A percentile compares a stretch with the other conserved stretches of the same genome.
Evolutionary conservation across 768 basidiomycete species (phyloP).

Genomic region (Termitomyces sp.): DNA sequence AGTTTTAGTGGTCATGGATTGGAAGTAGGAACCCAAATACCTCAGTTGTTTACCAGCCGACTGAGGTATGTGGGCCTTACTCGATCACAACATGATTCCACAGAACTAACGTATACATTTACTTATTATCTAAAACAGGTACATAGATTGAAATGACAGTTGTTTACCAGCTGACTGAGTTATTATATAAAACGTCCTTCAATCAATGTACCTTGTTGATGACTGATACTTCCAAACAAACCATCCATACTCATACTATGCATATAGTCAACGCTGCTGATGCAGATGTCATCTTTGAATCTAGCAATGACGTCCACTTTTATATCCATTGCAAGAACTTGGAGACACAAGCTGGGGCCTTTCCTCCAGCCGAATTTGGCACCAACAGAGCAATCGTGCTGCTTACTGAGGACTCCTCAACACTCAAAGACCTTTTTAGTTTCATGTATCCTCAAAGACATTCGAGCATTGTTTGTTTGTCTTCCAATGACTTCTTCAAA

Average conservation of each 20-base stretch:
- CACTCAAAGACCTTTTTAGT: background rate
- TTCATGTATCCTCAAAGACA: slow-evolving; percentile 4
- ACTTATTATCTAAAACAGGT: too few species aligned
- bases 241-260: too few species aligned
- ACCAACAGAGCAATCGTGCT: background rate
- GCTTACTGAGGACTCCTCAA: background rate
- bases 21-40: too few species aligned
- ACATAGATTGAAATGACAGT: too few species aligned
- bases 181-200: too few species aligned
- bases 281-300: background rate
- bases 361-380: background rate
- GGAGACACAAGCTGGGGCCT: background rate
- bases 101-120: too few species aligned
- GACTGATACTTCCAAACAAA: background rate
- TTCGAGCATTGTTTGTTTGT: background rate
- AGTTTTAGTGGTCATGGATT: too few species aligned
- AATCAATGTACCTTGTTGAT: too few species aligned
- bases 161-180: too few species aligned
- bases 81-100: too few species aligned
- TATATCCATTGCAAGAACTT: background rate
- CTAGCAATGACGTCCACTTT: background rate
- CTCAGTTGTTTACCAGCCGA: too few species aligned
- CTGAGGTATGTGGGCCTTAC: too few species aligned
- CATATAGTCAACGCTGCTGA: background rate
- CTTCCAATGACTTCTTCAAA: background rate